phyloP scores from a whole-genome alignment of 305 asterid species.

The Fraxinus dipetala region DNA sequence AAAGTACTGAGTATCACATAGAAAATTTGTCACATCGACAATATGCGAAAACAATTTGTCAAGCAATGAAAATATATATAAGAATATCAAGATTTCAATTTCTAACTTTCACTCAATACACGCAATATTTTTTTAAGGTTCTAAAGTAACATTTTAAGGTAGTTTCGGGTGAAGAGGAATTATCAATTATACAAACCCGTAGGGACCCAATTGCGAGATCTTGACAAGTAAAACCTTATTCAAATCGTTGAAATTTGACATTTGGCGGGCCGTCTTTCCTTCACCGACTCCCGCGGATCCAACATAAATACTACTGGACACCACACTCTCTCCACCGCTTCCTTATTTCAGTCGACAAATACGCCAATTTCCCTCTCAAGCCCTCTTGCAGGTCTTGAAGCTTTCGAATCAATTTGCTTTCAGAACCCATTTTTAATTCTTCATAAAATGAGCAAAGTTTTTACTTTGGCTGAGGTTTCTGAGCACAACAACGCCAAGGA shows the following conservation, averaged over 20 bases:
- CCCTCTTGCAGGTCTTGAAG: constrained; percentile 11
- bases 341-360: neutral
- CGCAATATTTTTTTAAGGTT: neutral
- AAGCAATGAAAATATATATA: too few species aligned
- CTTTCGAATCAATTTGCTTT: neutral
- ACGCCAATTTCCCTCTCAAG: neutral
- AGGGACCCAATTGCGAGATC: neutral
- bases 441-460: constrained; percentile 37
- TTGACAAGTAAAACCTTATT: too few species aligned
- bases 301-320: neutral
- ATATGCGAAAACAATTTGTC: neutral
- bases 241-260: neutral
- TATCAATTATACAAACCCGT: neutral
- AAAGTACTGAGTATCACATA: too few species aligned
- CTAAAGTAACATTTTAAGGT: neutral
- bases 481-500: constrained; percentile 56
- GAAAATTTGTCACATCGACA: too few species aligned
- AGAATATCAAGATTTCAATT: neutral
- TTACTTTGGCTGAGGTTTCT: constrained; percentile 50
- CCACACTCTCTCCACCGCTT: neutral
- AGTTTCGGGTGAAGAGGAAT: neutral
- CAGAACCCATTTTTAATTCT: neutral
- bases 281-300: neutral
- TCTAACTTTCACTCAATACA: neutral
- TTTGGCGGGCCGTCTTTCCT: neutral